Evolutionary conservation across 2,329 filamentous ascomycete genomes (phyloP), one percentile per base, ranked within the genome.

Genomic region (Cercospora zeae-maydis): DNA sequence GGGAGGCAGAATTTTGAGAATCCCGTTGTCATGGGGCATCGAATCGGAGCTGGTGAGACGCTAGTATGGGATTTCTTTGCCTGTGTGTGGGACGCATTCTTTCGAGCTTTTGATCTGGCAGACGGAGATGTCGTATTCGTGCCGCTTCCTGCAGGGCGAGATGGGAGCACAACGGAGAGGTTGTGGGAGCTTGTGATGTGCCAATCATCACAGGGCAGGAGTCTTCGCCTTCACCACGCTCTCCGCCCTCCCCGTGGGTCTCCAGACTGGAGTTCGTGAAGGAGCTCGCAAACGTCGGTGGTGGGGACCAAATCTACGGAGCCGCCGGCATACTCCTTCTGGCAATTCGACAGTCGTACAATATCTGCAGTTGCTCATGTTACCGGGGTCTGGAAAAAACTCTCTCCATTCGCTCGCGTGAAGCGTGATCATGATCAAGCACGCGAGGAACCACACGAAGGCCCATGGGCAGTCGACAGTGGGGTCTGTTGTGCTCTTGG

Each of bases 341-440:
- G 42, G 42, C 14, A 21, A 49, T 1, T 11, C 42, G 42, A 19
- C 13, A 2, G 3, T 11, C 42, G 24, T 49, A 49, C 24, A n/a
- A n/a, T n/a, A n/a, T n/a, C 42, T 49, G 42, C 42, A 24, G 24
- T 19, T 19, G 13, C 45, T 37, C 30, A 21, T 55, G 14, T 57
- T 24, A n/a, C 14, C 6, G 8, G 21, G 27, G 56, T 55, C 42
- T 11, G 16, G 55, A 13, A 34, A 16, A 30, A 59, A 27, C 49
- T 33, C 36, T 47, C 49, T 51, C 45, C 55, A 58, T 61, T 63
- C 49, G 62, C 47, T 63, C 58, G 52, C 52, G 45, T 61, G 31
- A n/a, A n/a, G 24, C 27, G 21, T 61, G 33, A 34, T 62, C 55
- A 37, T 30, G 37, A 47, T 47, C 42, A 47, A 47, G 42, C 42